phyloP scores from a whole-genome alignment of 2,329 filamentous ascomycete species.

The Colletotrichum lupini region DNA sequence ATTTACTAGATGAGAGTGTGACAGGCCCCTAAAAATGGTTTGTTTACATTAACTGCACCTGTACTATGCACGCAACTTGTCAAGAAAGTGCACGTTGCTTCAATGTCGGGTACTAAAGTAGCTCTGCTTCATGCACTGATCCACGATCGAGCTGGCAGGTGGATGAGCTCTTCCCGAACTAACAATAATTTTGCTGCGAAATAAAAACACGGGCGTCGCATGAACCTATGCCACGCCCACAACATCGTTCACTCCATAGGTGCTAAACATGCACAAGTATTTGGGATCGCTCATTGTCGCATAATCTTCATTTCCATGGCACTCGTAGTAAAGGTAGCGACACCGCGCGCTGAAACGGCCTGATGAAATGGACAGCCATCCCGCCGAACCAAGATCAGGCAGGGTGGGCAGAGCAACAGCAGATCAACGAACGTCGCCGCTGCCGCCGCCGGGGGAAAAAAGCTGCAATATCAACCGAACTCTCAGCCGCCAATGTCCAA shows the following conservation, averaged over 20 bases:
- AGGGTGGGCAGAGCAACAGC: slow-evolving; percentile 3
- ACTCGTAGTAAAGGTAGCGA: slow-evolving; percentile 21
- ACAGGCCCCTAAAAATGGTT: neutral
- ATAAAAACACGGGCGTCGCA: neutral
- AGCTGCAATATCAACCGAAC: slow-evolving; percentile 18
- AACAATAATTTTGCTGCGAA: neutral
- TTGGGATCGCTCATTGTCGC: neutral
- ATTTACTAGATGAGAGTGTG: neutral
- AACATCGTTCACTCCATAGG: neutral
- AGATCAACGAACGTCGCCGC: slow-evolving; percentile 11
- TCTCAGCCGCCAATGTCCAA: slow-evolving; percentile 21
- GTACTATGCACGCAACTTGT: neutral
- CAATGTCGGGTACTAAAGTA: too few species aligned
- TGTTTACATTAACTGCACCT: neutral
- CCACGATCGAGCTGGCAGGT: slow-evolving; percentile 11
- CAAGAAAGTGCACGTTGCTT: slow-evolving; percentile 2
- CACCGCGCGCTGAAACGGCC: slow-evolving; percentile 14
- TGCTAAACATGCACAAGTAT: neutral
- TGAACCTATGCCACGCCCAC: neutral
- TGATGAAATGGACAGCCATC: neutral
- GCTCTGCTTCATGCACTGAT: slow-evolving; percentile 12
- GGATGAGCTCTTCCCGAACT: neutral
- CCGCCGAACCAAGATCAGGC: neutral
- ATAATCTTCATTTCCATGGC: slow-evolving; percentile 31
- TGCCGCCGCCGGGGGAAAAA: neutral